Percentiles rank a stretch among this genome's conserved stretches.
These are phyloP conservation scores for Tubosaeta brunneosetosa DNA, from an alignment of 768 basidiomycete species.

Conservation along the genomic window DNA sequence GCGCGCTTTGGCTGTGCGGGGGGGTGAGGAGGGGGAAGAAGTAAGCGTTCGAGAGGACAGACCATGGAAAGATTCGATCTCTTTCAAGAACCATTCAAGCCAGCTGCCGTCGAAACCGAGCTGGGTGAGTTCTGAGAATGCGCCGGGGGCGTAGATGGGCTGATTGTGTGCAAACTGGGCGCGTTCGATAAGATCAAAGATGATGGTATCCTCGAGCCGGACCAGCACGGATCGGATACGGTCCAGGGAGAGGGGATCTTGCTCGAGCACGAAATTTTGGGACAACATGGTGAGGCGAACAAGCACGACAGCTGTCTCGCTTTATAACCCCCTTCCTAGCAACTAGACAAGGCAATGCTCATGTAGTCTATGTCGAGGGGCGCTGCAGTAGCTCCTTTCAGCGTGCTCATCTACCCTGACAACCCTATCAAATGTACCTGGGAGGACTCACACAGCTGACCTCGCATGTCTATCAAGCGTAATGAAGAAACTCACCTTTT, in stretches of 20 bases:
- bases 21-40: background rate
- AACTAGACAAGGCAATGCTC: background rate
- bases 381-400: no score
- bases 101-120: constrained; percentile 80
- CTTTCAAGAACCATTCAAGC: constrained; percentile 97
- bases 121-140: constrained; percentile 71
- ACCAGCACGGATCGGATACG: constrained; percentile 82
- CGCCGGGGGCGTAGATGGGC: constrained; percentile 76
- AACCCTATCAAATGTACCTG: no score
- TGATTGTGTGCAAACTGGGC: constrained; percentile 96
- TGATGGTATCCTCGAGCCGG: constrained; percentile 97
- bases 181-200: constrained; percentile 94
- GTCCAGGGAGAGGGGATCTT: constrained; percentile 82
- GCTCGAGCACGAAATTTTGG: constrained; percentile 62
- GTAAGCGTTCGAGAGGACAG: constrained; percentile 24
- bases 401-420: no score
- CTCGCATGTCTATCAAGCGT: no score
- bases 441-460: no score
- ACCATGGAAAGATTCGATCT: constrained; percentile 96
- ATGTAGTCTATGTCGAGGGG: no score
- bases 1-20: constrained; percentile 76
- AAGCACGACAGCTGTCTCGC: background rate
- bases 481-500: no score
- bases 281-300: constrained; percentile 40
- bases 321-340: background rate